phyloP scores from a whole-genome alignment of 345 rosid genomes.

The Eucalyptus rudis region DNA sequence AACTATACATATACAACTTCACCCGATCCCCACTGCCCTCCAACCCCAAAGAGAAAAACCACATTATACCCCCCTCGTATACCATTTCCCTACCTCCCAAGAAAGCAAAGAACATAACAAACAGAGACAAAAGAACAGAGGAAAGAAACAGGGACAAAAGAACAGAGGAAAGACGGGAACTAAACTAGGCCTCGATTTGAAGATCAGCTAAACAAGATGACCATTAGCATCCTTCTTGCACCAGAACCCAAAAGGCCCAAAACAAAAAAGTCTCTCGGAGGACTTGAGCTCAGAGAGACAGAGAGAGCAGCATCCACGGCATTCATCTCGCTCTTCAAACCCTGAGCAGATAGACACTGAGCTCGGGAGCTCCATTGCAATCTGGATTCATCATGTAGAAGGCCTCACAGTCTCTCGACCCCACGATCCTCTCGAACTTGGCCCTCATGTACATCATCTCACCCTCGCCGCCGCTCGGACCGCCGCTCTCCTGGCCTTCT shows the following conservation, averaged over 20 bases:
- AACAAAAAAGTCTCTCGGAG: background rate
- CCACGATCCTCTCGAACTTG: constrained; percentile 85
- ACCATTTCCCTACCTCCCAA: constrained; percentile 4
- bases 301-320: background rate
- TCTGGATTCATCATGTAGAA: constrained; percentile 99
- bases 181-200: constrained; percentile 2
- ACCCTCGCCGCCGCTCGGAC: constrained; percentile 6
- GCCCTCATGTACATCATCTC: constrained; percentile 88
- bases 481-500: background rate
- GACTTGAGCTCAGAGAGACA: background rate
- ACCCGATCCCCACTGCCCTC: constrained; percentile 10
- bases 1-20: constrained; percentile 40
- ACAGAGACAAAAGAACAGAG: background rate
- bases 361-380: constrained; percentile 93
- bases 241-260: background rate
- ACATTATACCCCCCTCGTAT: constrained; percentile 1
- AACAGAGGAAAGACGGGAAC: background rate
- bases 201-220: constrained; percentile 3
- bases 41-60: background rate
- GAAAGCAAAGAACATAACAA: background rate
- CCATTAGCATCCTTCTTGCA: background rate
- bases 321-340: constrained; percentile 10
- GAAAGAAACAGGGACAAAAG: background rate
- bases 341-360: constrained; percentile 89
- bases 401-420: constrained; percentile 97